Percentiles rank a stretch among this genome's conserved stretches.
These are phyloP conservation scores for Globisporangium acanthophoron DNA, from an alignment of 352 stramenopile genomes.

Conservation along the genomic window DNA sequence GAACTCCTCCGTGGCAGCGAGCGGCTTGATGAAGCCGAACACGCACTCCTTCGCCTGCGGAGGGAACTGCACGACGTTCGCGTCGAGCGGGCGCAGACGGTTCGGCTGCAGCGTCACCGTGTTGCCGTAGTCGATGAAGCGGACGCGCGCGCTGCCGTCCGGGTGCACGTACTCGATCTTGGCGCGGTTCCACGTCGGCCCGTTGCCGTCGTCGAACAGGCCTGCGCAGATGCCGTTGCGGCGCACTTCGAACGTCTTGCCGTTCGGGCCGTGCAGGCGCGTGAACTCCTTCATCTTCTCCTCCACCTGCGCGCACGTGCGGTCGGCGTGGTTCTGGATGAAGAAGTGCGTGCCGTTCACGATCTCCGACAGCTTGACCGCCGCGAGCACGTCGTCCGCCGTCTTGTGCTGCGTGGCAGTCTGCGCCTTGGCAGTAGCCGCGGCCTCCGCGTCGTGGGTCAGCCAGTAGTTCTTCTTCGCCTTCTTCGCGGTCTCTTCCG, in stretches of 20 bases:
- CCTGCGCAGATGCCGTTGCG: constrained; percentile 89
- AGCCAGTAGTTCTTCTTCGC: constrained; percentile 95
- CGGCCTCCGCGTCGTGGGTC: constrained; percentile 67
- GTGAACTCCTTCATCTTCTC: constrained; percentile 94
- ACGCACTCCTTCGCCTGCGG: constrained; percentile 83
- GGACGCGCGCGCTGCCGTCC: constrained; percentile 67
- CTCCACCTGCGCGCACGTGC: constrained; percentile 84
- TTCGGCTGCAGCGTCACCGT: constrained; percentile 75
- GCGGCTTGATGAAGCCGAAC: constrained; percentile 83
- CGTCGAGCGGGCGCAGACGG: constrained; percentile 89
- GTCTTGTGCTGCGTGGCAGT: constrained; percentile 34
- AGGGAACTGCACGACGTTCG: constrained; percentile 85
- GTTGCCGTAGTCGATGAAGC: constrained; percentile 97
- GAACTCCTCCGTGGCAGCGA: constrained; percentile 87
- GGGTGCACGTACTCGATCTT: constrained; percentile 81
- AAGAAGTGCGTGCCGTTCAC: constrained; percentile 92
- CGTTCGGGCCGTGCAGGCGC: constrained; percentile 76
- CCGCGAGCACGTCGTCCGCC: constrained; percentile 59
- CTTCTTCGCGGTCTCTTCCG: constrained; percentile 86
- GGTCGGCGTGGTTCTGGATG: constrained; percentile 88
- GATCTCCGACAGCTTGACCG: constrained; percentile 93
- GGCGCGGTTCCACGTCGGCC: constrained; percentile 92
- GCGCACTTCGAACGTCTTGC: constrained; percentile 89
- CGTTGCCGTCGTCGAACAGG: constrained; percentile 94
- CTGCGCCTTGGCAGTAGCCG: constrained; percentile 34